phyloP scores from a whole-genome alignment of 1,139 yeast species.

The Wickerhamiella pararugosa region DNA sequence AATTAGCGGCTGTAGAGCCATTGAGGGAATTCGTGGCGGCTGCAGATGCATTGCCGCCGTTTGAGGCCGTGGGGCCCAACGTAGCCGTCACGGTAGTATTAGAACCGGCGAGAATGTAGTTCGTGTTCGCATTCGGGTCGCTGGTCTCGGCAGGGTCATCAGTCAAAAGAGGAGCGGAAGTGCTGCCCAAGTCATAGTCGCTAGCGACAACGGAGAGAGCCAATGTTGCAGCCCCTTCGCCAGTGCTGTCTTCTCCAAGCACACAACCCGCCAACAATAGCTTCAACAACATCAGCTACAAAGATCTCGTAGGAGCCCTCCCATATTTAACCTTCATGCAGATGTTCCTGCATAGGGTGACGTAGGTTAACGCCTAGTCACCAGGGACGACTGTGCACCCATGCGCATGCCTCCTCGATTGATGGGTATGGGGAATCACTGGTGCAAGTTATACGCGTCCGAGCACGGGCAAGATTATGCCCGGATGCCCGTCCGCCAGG shows the following conservation, averaged over 20 bases:
- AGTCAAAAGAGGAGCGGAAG: no score
- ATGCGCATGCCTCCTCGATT: no score
- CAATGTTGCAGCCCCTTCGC: background rate
- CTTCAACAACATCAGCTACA: background rate
- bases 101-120: slow-evolving; percentile 2
- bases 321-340: no score
- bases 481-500: no score
- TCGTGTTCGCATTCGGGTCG: background rate
- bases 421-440: no score
- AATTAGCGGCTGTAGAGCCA: no score
- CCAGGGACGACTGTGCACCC: no score
- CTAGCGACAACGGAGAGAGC: background rate
- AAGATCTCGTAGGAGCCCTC: background rate
- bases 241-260: background rate
- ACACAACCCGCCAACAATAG: background rate
- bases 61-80: background rate
- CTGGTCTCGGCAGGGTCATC: background rate
- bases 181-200: background rate
- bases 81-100: slow-evolving; percentile 1
- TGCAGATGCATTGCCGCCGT: background rate
- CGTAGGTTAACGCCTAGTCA: no score
- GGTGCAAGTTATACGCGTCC: no score
- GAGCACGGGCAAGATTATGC: no score
- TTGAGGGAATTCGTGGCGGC: no score
- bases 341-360: no score